phyloP scores from a whole-genome alignment of 139 green algal species.

The Marvania coccoides region DNA sequence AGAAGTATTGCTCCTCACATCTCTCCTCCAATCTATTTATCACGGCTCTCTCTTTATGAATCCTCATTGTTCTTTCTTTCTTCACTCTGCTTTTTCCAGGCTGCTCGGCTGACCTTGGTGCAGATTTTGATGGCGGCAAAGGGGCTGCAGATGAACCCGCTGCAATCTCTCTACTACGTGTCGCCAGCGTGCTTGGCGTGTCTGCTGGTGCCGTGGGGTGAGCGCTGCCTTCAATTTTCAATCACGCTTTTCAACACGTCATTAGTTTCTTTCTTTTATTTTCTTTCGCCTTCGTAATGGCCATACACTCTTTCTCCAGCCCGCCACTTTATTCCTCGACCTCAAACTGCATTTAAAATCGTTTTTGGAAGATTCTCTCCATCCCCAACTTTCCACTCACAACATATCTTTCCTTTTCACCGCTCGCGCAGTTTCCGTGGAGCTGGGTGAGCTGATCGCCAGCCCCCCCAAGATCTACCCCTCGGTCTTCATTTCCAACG shows the following conservation, averaged over 20 bases:
- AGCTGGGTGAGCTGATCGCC: slow-evolving; percentile 8
- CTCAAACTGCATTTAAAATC: no score
- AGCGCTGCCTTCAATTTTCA: background rate
- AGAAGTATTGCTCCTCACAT: background rate
- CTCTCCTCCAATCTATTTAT: background rate
- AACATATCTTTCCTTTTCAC: background rate
- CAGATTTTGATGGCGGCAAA: slow-evolving; percentile 77
- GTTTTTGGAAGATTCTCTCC: slow-evolving; percentile 8
- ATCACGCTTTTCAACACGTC: no score
- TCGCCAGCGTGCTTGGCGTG: slow-evolving; percentile 37
- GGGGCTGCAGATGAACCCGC: slow-evolving; percentile 53
- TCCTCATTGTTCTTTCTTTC: background rate
- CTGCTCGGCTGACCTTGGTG: slow-evolving; percentile 71
- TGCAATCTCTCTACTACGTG: slow-evolving; percentile 56
- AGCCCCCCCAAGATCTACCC: slow-evolving; percentile 22
- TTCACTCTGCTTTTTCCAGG: slow-evolving; percentile 26
- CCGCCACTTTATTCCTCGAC: background rate
- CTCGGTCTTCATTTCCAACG: slow-evolving; percentile 75
- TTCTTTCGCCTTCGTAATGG: background rate
- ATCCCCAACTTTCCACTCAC: slow-evolving; percentile 42
- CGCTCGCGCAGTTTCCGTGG: slow-evolving; percentile 3
- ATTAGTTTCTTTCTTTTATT: background rate
- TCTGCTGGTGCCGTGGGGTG: slow-evolving; percentile 33
- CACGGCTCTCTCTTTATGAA: background rate
- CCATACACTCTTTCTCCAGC: background rate